phyloP scores from a whole-genome alignment of 257 asterid genomes.

The Leptodermis oblonga region DNA sequence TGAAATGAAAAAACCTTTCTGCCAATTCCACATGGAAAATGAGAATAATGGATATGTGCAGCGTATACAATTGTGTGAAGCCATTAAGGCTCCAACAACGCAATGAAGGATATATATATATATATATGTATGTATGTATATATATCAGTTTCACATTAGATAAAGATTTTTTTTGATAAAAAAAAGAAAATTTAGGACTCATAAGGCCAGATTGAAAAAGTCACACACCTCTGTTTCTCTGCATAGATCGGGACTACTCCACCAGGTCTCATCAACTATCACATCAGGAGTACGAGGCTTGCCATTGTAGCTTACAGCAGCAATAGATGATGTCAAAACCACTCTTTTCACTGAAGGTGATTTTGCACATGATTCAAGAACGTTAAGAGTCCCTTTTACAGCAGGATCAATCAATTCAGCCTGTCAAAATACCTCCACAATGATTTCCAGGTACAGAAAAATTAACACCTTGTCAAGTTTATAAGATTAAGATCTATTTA shows the following conservation, averaged over 20 bases:
- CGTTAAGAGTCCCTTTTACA: slow-evolving; percentile 73
- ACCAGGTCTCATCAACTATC: slow-evolving; percentile 74
- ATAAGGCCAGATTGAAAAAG: background rate
- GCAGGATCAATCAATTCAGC: slow-evolving; percentile 80
- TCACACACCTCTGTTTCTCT: slow-evolving; percentile 41
- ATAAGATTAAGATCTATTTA: background rate
- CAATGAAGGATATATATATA: no score
- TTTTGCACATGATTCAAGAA: slow-evolving; percentile 69
- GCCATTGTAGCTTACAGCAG: slow-evolving; percentile 62
- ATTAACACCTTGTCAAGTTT: background rate
- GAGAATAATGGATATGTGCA: no score
- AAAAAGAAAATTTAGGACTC: no score
- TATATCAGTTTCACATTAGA: no score
- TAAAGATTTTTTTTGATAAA: no score
- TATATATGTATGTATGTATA: no score
- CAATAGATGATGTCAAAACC: slow-evolving; percentile 73
- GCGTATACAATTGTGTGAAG: no score
- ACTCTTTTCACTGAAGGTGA: slow-evolving; percentile 52
- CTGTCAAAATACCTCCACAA: slow-evolving; percentile 31
- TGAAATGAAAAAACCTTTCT: no score
- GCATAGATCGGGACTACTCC: slow-evolving; percentile 55
- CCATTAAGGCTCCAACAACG: no score
- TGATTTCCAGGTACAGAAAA: background rate
- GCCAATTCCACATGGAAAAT: no score
- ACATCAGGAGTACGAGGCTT: slow-evolving; percentile 65